A percentile compares a stretch with the other conserved stretches of the same genome.
Conservation (phyloP, 75 land plant species). For the Pinus taeda region DNA sequence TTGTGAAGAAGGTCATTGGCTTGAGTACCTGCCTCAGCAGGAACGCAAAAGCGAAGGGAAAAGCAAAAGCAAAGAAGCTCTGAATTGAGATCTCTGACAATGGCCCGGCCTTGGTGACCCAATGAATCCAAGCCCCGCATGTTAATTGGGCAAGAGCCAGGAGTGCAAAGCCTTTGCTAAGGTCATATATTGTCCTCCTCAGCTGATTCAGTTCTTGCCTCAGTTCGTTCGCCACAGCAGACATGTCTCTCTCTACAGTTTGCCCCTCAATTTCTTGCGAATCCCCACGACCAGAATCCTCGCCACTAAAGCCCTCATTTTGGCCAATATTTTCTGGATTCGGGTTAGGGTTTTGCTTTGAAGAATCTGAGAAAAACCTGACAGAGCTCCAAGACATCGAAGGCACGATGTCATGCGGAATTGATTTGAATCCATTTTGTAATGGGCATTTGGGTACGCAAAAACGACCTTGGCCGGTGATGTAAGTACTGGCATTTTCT, state of each 20-base stretch:
- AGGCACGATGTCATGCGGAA: too few relatives aligned
- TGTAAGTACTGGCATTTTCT: too few relatives aligned
- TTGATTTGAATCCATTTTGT: too few relatives aligned
- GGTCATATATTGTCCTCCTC: constrained; percentile 36
- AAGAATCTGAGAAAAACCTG: too few relatives aligned
- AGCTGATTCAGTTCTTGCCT: constrained; percentile 38
- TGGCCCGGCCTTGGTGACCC: constrained; percentile 14
- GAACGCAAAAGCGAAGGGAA: constrained; percentile 62
- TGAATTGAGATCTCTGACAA: constrained; percentile 26
- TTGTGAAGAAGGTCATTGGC: constrained; percentile 75
- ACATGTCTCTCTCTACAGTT: constrained; percentile 87
- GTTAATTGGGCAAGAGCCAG: constrained; percentile 52
- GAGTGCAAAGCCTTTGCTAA: constrained; percentile 39
- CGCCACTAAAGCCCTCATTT: background rate
- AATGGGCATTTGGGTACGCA: too few relatives aligned
- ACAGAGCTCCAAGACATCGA: too few relatives aligned
- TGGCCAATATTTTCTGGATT: too few relatives aligned
- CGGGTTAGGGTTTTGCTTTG: too few relatives aligned
- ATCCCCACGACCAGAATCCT: background rate
- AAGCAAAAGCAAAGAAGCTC: constrained; percentile 43
- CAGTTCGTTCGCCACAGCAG: constrained; percentile 76
- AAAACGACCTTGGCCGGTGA: too few relatives aligned
- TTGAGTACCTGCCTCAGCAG: constrained; percentile 45
- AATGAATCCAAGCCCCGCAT: constrained; percentile 57
- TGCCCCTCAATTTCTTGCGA: constrained; percentile 80